Evolutionary conservation across 495 filamentous ascomycete genomes (phyloP), one percentile per base, ranked within the genome.

Genomic region (Penicillium longicatenatum): DNA sequence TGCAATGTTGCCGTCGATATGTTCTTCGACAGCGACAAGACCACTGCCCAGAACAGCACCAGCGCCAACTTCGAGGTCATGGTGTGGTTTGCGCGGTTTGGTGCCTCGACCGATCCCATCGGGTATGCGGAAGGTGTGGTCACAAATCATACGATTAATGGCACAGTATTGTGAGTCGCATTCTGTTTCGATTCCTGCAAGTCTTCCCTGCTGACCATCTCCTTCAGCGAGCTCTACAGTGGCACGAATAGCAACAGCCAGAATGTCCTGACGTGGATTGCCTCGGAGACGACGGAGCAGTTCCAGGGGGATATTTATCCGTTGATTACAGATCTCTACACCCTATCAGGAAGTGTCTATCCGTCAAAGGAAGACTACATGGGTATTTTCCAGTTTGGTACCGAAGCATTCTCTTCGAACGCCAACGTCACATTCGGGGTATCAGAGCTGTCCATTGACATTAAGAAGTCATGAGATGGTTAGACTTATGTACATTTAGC

Each of bases 1-100:
- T 57, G 70, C 53, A 78, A 75, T 64, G 76, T 79, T n/a, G 74
- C 72, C 30, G 58, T 79, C 20, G 76, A 79, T 70, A 75, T 79
- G 70, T 79, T 74, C 61, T 66, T 79, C 29, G 76, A 78, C 50
- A 52, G 52, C 21, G 70, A 75, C 44, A 54, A 59, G 24, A 50
- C 35, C 1, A 68, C 52, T 1, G 59, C 76, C 0, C 21, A 50
- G 33, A 66, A 73, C 63, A 70, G 64, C 46, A 58, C 57, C 4
- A n/a, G 52, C 2, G 69, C 76, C 17, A 53, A 63, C 1, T 75
- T 66, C 69, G 78, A 80, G 60, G 70, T 80, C 64, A 79, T 79
- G 71, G 60, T 79, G 24, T 79, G 70, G 69, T 76, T 80, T 60
- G 74, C 64, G 7, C 50, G 54, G 2, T 65, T 66, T 47, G 66